These are phyloP conservation scores for Vitis labrusca DNA, from an alignment of 164 flowering plant genomes.

Conservation along the genomic window DNA sequence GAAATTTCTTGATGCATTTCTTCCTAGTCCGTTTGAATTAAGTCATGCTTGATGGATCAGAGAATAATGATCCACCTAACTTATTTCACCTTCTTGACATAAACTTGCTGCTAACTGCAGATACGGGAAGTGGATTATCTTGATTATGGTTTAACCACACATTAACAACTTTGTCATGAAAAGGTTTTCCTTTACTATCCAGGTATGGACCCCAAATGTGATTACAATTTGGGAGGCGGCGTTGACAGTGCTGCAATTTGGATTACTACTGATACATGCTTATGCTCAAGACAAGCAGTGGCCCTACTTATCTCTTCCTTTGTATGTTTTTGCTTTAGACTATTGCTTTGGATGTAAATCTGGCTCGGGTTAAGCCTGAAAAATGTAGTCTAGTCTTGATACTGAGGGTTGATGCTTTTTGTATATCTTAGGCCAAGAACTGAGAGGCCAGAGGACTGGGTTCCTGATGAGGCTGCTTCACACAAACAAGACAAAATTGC, in stretches of 20 bases:
- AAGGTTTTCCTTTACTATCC: constrained; percentile 6
- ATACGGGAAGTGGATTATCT: not conserved
- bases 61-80: not conserved
- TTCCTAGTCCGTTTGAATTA: no score
- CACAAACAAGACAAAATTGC: constrained; percentile 18
- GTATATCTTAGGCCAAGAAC: constrained; percentile 38
- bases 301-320: constrained; percentile 85
- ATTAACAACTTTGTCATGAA: not conserved
- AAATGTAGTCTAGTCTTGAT: no score
- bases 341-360: not conserved
- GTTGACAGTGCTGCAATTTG: constrained; percentile 81
- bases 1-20: not conserved
- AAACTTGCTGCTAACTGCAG: not conserved
- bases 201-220: constrained; percentile 90
- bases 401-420: constrained; percentile 3
- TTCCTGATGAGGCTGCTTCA: constrained; percentile 57
- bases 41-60: not conserved
- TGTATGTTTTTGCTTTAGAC: constrained; percentile 40
- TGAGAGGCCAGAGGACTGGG: constrained; percentile 92
- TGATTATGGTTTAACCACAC: constrained; percentile 1
- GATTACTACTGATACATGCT: constrained; percentile 77
- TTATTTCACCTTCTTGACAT: not conserved
- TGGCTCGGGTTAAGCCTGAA: no score
- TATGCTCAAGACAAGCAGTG: constrained; percentile 96
- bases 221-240: constrained; percentile 82